These are phyloP conservation scores for Rhizoclosmatium globosum DNA, from an alignment of 192 early-diverging fungal species.

Conservation along the genomic window DNA sequence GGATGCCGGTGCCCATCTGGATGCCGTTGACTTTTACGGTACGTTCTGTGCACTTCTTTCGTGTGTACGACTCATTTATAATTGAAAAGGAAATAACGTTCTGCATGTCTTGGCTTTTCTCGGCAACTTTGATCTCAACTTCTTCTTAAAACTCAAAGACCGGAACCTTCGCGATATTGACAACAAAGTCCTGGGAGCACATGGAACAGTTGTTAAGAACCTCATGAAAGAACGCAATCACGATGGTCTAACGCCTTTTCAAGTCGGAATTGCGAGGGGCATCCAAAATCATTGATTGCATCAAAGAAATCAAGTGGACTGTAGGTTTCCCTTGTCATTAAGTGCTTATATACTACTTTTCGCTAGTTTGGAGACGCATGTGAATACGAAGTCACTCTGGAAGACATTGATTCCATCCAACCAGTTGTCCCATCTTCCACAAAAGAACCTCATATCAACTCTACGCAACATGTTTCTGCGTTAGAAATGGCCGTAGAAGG, in stretches of 20 bases:
- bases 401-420: conserved; percentile 26
- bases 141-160: background rate
- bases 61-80: background rate
- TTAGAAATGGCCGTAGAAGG: conserved; percentile 27
- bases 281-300: conserved; percentile 8
- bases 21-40: conserved; percentile 11
- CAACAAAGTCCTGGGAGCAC: background rate
- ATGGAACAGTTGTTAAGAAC: background rate
- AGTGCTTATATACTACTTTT: background rate
- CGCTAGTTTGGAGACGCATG: conserved; percentile 26
- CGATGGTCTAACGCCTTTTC: conserved; percentile 21
- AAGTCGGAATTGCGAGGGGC: conserved; percentile 17
- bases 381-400: conserved; percentile 4
- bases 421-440: too few relatives aligned
- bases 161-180: background rate
- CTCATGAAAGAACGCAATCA: conserved; percentile 14
- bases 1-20: conserved; percentile 6
- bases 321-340: background rate
- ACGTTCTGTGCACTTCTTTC: background rate
- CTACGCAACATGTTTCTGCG: background rate
- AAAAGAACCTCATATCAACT: background rate
- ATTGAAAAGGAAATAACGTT: conserved; percentile 29
- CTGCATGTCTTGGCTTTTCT: conserved; percentile 37
- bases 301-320: conserved; percentile 18
- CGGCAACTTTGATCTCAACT: background rate